Evolutionary conservation across 1,284 basidiomycete species (phyloP).

Genomic region (Fomitopsis schrenkii): DNA sequence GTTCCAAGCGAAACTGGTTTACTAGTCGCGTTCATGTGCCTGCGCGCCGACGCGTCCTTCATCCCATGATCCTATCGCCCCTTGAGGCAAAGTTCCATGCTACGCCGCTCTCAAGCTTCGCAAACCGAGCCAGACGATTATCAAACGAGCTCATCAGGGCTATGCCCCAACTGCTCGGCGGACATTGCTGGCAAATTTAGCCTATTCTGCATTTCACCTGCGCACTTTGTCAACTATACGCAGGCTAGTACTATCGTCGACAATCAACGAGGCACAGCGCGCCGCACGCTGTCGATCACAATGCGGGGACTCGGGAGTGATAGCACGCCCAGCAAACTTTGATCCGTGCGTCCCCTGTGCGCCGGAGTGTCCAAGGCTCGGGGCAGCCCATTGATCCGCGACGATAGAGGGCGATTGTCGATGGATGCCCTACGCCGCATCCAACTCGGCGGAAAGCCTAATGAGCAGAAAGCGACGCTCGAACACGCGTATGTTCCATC

Average conservation of each 20-base stretch:
- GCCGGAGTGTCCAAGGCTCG: background rate
- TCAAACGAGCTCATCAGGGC: background rate
- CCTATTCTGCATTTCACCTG: background rate
- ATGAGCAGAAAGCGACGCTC: background rate
- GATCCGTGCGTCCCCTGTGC: background rate
- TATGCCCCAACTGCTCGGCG: background rate
- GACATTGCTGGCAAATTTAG: background rate
- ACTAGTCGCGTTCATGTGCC: background rate
- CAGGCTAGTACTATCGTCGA: slow-evolving; percentile 1
- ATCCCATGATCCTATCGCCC: background rate
- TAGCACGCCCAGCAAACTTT: background rate
- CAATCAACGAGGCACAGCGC: slow-evolving; percentile 1
- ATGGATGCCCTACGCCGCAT: background rate
- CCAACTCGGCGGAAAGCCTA: background rate
- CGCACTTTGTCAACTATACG: background rate
- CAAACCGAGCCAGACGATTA: background rate
- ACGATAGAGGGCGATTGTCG: slow-evolving; percentile 2
- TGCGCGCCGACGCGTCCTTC: background rate
- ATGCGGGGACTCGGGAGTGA: background rate
- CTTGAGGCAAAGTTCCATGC: background rate
- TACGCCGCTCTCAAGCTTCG: background rate
- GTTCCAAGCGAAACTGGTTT: too few species aligned
- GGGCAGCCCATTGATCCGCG: background rate
- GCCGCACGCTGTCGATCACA: background rate
- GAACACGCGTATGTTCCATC: background rate